A percentile compares a stretch with the other conserved stretches of the same genome.
These are phyloP conservation scores for Metarhizium anisopliae DNA, from an alignment of 2,329 filamentous ascomycete genomes.

Conservation along the genomic window DNA sequence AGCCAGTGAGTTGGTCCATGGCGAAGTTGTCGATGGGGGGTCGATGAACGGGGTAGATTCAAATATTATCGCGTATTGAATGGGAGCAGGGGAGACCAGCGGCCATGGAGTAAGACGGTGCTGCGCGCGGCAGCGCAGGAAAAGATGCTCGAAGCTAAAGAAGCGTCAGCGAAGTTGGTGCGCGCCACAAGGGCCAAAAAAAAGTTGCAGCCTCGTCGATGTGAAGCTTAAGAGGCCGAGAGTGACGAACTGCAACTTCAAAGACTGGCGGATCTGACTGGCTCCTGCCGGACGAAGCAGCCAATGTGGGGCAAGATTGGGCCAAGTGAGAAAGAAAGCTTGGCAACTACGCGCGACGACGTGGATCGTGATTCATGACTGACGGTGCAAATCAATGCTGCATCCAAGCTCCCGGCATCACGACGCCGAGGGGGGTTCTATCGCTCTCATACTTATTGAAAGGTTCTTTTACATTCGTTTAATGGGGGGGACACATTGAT, in stretches of 20 bases:
- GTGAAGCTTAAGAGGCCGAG: not conserved
- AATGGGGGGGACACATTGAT: too few relatives aligned
- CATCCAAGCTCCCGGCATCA: too few relatives aligned
- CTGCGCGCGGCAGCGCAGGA: constrained; percentile 8
- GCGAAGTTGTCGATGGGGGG: not conserved
- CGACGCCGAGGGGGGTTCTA: too few relatives aligned
- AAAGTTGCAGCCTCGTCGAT: not conserved
- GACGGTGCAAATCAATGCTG: too few relatives aligned
- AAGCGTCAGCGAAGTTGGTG: not conserved
- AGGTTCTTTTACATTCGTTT: too few relatives aligned
- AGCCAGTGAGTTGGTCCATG: constrained; percentile 18
- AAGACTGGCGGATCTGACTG: too few relatives aligned
- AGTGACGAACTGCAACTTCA: not conserved
- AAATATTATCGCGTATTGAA: not conserved
- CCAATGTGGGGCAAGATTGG: too few relatives aligned
- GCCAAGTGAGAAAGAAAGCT: too few relatives aligned
- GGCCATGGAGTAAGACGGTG: constrained; percentile 2
- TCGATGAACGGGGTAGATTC: not conserved
- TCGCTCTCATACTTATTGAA: too few relatives aligned
- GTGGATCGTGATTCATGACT: too few relatives aligned
- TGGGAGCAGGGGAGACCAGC: not conserved
- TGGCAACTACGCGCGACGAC: too few relatives aligned
- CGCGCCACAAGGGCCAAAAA: not conserved
- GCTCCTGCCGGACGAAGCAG: too few relatives aligned
- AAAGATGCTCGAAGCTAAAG: not conserved